phyloP scores from a whole-genome alignment of 148 eudicot genomes.

The Persicaria maculosa region DNA sequence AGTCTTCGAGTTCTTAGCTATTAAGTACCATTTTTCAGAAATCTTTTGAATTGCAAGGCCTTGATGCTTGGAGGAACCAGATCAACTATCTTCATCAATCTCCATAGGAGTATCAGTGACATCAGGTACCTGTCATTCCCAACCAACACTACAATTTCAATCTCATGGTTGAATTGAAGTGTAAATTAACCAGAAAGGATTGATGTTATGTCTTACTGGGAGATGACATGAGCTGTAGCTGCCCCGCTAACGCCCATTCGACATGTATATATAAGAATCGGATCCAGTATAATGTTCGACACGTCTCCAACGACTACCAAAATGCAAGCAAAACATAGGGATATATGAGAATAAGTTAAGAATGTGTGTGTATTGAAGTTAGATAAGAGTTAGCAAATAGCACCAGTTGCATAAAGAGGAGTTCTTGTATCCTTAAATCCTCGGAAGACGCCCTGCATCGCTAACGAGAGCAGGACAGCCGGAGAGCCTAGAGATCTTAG shows the following conservation, averaged over 20 bases:
- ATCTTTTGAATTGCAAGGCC: constrained; percentile 63
- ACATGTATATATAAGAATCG: constrained; percentile 52
- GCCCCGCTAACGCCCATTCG: constrained; percentile 73
- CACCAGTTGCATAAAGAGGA: constrained; percentile 23
- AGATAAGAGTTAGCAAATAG: background rate
- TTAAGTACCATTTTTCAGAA: constrained; percentile 69
- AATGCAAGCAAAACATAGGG: background rate
- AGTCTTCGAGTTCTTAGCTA: background rate
- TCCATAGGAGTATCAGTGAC: constrained; percentile 55
- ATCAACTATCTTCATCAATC: constrained; percentile 60
- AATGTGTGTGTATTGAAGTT: background rate
- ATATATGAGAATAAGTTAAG: background rate
- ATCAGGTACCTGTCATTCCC: constrained; percentile 55
- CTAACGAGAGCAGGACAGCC: constrained; percentile 30
- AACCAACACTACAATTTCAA: background rate
- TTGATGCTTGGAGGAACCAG: constrained; percentile 65
- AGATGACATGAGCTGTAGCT: constrained; percentile 76
- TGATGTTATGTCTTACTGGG: constrained; percentile 46
- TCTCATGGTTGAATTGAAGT: no score
- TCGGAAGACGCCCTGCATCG: constrained; percentile 34
- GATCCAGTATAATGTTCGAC: constrained; percentile 36
- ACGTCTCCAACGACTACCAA: constrained; percentile 29
- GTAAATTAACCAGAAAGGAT: background rate
- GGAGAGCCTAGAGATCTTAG: constrained; percentile 28
- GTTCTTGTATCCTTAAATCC: constrained; percentile 28